These are phyloP conservation scores for Neurospora tetrasperma DNA, from an alignment of 495 filamentous ascomycete species.

Conservation along the genomic window DNA sequence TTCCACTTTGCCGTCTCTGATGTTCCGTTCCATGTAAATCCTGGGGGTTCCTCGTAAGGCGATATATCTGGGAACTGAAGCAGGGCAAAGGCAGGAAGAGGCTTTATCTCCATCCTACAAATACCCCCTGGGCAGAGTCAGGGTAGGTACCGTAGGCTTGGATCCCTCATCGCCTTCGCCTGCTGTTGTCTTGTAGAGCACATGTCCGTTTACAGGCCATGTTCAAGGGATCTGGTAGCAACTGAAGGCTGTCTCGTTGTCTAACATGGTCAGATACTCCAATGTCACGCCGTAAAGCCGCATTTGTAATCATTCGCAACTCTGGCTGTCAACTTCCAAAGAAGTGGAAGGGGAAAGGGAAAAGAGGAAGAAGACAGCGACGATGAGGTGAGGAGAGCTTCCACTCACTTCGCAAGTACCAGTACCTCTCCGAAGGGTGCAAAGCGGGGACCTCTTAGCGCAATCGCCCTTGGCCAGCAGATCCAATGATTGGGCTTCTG, in stretches of 20 bases:
- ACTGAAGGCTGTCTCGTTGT: neutral
- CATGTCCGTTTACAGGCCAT: neutral
- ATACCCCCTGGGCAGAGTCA: neutral
- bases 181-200: neutral
- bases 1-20: neutral
- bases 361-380: constrained; percentile 16
- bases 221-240: neutral
- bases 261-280: neutral
- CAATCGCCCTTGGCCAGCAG: constrained; percentile 15
- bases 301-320: neutral
- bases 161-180: neutral
- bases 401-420: neutral
- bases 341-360: neutral
- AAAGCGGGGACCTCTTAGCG: constrained; percentile 20
- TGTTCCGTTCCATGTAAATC: neutral
- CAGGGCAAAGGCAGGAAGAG: neutral
- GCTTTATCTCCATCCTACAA: neutral
- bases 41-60: neutral
- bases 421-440: neutral
- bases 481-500: constrained; percentile 13
- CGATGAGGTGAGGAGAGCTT: neutral
- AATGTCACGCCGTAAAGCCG: neutral
- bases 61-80: neutral
- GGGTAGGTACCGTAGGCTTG: neutral
- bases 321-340: neutral